phyloP scores from a whole-genome alignment of 345 rosid species.

The Citrus sp. region DNA sequence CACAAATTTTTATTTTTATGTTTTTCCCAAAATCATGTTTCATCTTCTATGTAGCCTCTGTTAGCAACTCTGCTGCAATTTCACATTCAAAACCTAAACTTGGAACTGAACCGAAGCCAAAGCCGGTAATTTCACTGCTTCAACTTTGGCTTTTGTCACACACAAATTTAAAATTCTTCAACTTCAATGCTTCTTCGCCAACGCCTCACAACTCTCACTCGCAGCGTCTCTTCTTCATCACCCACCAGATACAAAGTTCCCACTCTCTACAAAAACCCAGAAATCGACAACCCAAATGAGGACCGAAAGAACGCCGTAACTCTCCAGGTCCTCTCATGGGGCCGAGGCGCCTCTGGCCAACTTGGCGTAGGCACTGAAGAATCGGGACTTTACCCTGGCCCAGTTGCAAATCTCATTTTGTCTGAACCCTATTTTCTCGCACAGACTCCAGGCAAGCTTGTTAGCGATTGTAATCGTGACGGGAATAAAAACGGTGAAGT shows the following conservation, averaged over 20 bases:
- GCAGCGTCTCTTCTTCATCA: slow-evolving; percentile 18
- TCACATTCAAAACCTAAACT: neutral
- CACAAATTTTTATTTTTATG: too few relatives aligned
- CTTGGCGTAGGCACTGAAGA: slow-evolving; percentile 90
- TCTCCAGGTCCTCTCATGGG: slow-evolving; percentile 83
- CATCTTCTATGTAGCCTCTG: neutral
- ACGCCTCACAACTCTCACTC: slow-evolving; percentile 11
- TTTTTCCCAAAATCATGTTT: too few relatives aligned
- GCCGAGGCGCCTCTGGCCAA: slow-evolving; percentile 92
- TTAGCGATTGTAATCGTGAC: neutral
- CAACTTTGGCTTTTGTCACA: neutral
- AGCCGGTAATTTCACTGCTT: neutral
- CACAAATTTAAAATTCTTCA: neutral
- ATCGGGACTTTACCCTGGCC: slow-evolving; percentile 64
- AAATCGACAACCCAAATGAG: slow-evolving; percentile 20
- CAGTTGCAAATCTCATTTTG: slow-evolving; percentile 53
- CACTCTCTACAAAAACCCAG: slow-evolving; percentile 41
- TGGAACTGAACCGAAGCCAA: neutral
- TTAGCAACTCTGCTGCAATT: neutral
- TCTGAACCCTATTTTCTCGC: slow-evolving; percentile 48
- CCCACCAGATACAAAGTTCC: slow-evolving; percentile 40
- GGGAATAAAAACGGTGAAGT: neutral
- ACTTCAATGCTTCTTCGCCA: slow-evolving; percentile 19
- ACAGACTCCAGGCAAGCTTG: slow-evolving; percentile 53
- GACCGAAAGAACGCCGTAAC: slow-evolving; percentile 22